Evolutionary conservation across 345 rosid species (phyloP).

Genomic region (Jatropha curcas): DNA sequence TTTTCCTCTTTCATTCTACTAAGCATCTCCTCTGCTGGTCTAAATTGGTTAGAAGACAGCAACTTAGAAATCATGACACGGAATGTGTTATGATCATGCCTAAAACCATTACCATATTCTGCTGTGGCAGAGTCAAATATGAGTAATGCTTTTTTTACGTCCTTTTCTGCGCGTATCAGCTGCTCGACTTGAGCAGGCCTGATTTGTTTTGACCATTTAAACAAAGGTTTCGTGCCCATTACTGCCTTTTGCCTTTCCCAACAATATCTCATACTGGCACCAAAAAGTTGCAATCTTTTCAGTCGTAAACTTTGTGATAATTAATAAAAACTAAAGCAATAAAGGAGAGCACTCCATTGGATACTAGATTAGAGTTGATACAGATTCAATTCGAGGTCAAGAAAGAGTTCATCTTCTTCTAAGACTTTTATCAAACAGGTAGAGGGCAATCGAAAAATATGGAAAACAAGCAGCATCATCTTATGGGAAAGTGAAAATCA

Average conservation of each 20-base stretch:
- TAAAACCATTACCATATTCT: constrained; percentile 65
- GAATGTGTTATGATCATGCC: constrained; percentile 58
- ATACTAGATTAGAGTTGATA: background rate
- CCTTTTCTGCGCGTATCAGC: constrained; percentile 62
- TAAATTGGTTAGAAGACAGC: constrained; percentile 65
- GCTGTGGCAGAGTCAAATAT: constrained; percentile 76
- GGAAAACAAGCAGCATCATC: too few relatives aligned
- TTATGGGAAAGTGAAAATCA: background rate
- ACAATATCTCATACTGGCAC: too few relatives aligned
- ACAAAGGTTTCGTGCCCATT: constrained; percentile 2
- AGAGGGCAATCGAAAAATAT: background rate
- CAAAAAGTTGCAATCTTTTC: too few relatives aligned
- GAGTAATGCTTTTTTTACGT: constrained; percentile 50
- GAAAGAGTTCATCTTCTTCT: background rate
- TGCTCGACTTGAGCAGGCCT: constrained; percentile 37
- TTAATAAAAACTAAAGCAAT: background rate
- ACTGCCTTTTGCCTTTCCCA: background rate
- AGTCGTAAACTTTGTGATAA: background rate
- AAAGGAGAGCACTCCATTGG: background rate
- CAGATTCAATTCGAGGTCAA: background rate
- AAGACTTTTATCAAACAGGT: constrained; percentile 2
- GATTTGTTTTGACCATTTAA: constrained; percentile 22
- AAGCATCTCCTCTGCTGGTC: constrained; percentile 67
- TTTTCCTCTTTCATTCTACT: constrained; percentile 66
- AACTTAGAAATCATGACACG: constrained; percentile 60